Conservation (phyloP, 164 flowering plant genomes). For the Brasenia schreberi region DNA sequence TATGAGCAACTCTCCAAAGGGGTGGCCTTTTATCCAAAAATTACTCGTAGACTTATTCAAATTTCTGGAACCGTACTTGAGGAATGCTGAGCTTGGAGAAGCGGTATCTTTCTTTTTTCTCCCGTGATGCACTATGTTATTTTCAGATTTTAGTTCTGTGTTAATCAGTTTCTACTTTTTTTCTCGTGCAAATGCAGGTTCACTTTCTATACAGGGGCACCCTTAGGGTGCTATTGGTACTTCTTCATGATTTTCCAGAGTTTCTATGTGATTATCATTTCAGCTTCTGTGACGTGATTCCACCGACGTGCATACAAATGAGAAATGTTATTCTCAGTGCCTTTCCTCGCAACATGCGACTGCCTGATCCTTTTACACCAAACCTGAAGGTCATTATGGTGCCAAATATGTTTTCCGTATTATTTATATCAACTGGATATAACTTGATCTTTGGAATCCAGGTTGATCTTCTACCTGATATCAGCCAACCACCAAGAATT, state of each 20-base stretch:
- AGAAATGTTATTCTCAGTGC: constrained; percentile 96
- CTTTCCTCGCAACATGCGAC: constrained; percentile 95
- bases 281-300: constrained; percentile 97
- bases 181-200: constrained; percentile 30
- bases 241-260: constrained; percentile 98
- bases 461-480: constrained; percentile 94
- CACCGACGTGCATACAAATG: constrained; percentile 98
- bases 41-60: constrained; percentile 78
- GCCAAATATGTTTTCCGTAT: not conserved
- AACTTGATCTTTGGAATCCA: constrained; percentile 12
- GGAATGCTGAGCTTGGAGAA: constrained; percentile 76
- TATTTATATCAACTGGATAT: not conserved
- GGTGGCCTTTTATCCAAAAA: constrained; percentile 83
- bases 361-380: constrained; percentile 97
- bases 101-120: constrained; percentile 34
- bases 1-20: constrained; percentile 61
- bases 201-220: constrained; percentile 90
- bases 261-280: constrained; percentile 96
- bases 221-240: constrained; percentile 76
- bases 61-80: constrained; percentile 90
- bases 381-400: constrained; percentile 60
- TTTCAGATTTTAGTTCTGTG: not conserved
- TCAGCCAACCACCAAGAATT: constrained; percentile 66
- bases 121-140: not conserved
- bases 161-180: not conserved